phyloP scores from a whole-genome alignment of 352 stramenopile species.

The Globisporangium rhizosaccharum region DNA sequence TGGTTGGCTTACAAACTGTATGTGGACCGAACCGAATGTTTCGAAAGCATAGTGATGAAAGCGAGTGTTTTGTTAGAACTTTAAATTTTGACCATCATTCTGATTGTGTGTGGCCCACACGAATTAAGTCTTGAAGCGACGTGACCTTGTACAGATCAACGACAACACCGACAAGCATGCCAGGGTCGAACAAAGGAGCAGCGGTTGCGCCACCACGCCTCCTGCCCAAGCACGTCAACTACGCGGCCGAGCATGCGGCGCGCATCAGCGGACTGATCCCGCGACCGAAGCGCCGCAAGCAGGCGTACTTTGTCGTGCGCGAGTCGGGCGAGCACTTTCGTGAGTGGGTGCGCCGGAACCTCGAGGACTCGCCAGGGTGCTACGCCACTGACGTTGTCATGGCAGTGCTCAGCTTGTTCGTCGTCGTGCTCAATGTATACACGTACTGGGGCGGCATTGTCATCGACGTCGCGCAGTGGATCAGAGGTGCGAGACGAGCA shows the following conservation, averaged over 20 bases:
- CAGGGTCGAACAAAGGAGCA: background rate
- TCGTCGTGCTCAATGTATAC: constrained; percentile 60
- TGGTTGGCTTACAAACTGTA: too few species aligned
- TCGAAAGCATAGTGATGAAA: too few species aligned
- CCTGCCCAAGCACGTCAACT: constrained; percentile 30
- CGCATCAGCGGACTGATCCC: constrained; percentile 30
- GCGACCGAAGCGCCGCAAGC: constrained; percentile 24
- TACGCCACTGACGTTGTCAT: constrained; percentile 35
- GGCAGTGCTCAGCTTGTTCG: constrained; percentile 51
- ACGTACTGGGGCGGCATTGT: constrained; percentile 52
- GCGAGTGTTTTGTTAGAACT: too few species aligned
- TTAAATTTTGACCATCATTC: too few species aligned
- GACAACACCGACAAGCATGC: background rate
- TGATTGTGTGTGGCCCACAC: too few species aligned
- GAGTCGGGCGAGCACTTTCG: constrained; percentile 40
- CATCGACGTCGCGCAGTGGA: constrained; percentile 23
- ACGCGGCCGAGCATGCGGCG: constrained; percentile 16
- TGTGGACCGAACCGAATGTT: too few species aligned
- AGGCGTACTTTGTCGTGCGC: constrained; percentile 28
- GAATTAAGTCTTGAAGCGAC: too few species aligned
- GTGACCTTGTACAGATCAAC: too few species aligned
- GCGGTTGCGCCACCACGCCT: background rate
- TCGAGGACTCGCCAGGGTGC: constrained; percentile 55
- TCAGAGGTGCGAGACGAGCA: constrained; percentile 30
- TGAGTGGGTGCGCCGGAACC: constrained; percentile 69